Evolutionary conservation across 352 stramenopile genomes (phyloP), one percentile per base, ranked within the genome.

Genomic region (Albugo candida): DNA sequence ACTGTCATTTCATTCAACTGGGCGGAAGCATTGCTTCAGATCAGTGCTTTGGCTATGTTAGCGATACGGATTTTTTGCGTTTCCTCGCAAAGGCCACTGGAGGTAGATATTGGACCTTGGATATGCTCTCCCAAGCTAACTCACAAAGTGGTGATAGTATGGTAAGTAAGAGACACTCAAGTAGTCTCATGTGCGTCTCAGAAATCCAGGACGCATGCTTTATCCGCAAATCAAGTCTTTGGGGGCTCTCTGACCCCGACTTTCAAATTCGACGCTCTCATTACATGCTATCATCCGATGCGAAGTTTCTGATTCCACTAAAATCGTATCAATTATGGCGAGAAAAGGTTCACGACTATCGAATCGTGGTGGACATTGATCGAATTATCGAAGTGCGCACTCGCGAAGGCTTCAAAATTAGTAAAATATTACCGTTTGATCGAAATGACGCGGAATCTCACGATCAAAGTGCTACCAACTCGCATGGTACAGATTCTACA

Each of bases 291-390:
- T 80, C 71, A 14, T 86, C 81, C 47, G 73, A 86, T 41, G 65
- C 65, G 5, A 56, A 41, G 12, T 81, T 68, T 11, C 56, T 83
- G 21, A 51, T 82, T 34, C 67, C 76, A 10, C 53, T 89, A 36
- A 72, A 70, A 35, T 77, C 79, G 2, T 88, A 89, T 48, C 72
- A 74, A 1, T 70, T 92, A 67, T 92, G 77, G 69, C 79, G 79
- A 20, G 66, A 92, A 55, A 89, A 89, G 17, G 70, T 92, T 17
- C 77, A 89, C 46, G 79, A 92, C 50, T 92, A 89, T 53, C 72
- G 76, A 6, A 89, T 92, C 41, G 68, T 83, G 42, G 72, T 75
- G 2, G 70, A 83, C 18, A 69, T 87, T 13, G 65, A 81, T 52
- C 74, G 76, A 24, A 85, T 92, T 24, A 73, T 87, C 5, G 71